Conservation (phyloP, 179 eudicot genomes). For the Gypsophila paniculata region DNA sequence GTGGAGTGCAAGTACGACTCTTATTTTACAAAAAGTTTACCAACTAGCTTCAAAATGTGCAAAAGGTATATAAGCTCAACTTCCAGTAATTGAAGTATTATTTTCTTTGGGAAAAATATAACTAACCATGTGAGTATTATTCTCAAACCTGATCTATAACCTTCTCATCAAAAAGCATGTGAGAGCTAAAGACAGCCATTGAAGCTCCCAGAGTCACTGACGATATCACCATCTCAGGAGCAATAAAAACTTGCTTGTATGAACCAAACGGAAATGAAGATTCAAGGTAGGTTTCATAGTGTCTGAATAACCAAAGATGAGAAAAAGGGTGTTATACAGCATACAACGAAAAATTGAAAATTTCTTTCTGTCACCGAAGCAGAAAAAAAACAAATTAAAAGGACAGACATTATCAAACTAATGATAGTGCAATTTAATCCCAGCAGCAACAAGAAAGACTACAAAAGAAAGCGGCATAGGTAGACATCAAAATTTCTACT, state of each 20-base stretch:
- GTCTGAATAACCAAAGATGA: conserved; percentile 44
- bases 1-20: not conserved
- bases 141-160: conserved; percentile 78
- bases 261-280: conserved; percentile 86
- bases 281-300: conserved; percentile 79
- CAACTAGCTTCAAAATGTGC: not conserved
- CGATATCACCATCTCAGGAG: conserved; percentile 84
- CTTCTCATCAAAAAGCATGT: conserved; percentile 79
- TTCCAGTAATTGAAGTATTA: not conserved
- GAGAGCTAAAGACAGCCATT: conserved; percentile 73
- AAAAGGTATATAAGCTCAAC: not conserved
- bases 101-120: not conserved
- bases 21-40: not conserved
- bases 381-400: not conserved
- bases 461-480: not conserved
- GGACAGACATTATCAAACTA: conserved; percentile 10
- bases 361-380: not conserved
- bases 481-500: not conserved
- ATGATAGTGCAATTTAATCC: not conserved
- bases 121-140: conserved; percentile 5
- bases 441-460: not conserved
- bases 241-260: conserved; percentile 83
- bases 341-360: not conserved
- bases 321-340: conserved; percentile 11
- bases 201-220: conserved; percentile 78